Base-by-base conservation (phyloP, 441 rosid species). In the Manihot esculenta region DNA sequence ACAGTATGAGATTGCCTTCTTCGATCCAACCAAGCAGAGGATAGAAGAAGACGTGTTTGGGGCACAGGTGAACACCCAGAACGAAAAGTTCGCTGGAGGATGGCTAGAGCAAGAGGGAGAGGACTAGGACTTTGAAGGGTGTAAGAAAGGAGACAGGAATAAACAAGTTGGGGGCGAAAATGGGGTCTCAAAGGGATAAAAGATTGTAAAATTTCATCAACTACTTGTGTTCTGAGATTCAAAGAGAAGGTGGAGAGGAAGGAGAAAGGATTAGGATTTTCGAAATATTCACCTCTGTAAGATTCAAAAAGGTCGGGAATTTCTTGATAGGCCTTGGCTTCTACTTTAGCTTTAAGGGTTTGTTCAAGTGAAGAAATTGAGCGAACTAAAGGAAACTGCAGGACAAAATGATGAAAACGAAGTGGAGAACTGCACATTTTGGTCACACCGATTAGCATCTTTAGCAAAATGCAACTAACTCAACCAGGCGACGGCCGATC, bases 41-140 rank as follows among this genome's bases (percentile, higher is more conserved):
- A 80, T 35, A 94, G 82, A 58, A 84, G 72, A 49, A 88, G 81
- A 47, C 75, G 81, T 30, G 82, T 77, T 79, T 89, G 93, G 18
- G 90, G 91, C 35, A 57, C 79, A 5, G 92, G 96, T 68, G 70
- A 58, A 53, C 87, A 85, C 12, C 97, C 98, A 2, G 96, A 87
- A 33, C 91, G 93, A 79, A 94, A 90, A 12, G 79, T 83, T 10
- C 86, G 81, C 53, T 91, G 97, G 42, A 93, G 76, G 69, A 94
- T 82, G 3, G 90, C 83, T 15, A 94, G 83, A 30, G 92, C 73
- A 64, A 91, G 69, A 58, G 97, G 87, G 71, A 89, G 41, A 67
- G 89, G 90, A 18, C 82, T 60, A 5, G 88, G 64, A 69, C 71
- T 84, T 72, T 88, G 92, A 59, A 94, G 95, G 41, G 84, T 80